These are phyloP conservation scores for Begonia peltatifolia DNA, from an alignment of 306 rosid genomes.

Conservation along the genomic window DNA sequence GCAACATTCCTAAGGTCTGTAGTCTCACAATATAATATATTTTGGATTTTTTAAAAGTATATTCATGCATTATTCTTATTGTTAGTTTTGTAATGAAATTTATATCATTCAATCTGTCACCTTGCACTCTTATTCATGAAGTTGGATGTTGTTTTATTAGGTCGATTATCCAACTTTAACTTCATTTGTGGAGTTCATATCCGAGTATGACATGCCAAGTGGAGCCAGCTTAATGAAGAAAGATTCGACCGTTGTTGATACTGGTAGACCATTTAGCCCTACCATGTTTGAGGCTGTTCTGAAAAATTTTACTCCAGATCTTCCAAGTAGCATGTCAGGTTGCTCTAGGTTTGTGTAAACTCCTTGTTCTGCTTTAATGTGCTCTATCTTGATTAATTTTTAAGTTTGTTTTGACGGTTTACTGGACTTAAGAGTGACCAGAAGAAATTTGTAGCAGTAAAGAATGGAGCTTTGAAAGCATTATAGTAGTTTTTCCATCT, in stretches of 20 bases:
- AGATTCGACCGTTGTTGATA: constrained; percentile 36
- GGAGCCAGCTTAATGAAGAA: constrained; percentile 25
- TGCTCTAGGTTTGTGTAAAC: constrained; percentile 65
- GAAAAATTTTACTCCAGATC: constrained; percentile 60
- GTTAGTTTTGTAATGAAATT: neutral
- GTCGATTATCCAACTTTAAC: constrained; percentile 59
- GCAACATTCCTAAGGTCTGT: constrained; percentile 53
- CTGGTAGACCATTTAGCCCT: constrained; percentile 72
- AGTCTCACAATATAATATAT: neutral
- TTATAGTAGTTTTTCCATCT: too few species aligned
- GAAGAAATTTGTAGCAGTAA: too few species aligned
- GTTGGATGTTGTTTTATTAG: constrained; percentile 23
- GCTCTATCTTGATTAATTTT: neutral
- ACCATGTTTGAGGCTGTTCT: constrained; percentile 71
- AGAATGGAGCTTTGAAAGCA: too few species aligned
- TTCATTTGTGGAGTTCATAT: constrained; percentile 63
- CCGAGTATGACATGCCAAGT: constrained; percentile 53
- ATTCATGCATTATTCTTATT: constrained; percentile 1
- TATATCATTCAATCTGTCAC: neutral
- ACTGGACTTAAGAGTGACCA: too few species aligned
- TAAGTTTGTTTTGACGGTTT: neutral
- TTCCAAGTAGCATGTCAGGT: constrained; percentile 49
- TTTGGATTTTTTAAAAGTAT: neutral
- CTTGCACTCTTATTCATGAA: neutral
- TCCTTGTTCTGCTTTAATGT: constrained; percentile 1